Evolutionary conservation across 2,329 filamentous ascomycete species (phyloP), one percentile per base, ranked within the genome.

Genomic region (Colletotrichum euphorbiae): DNA sequence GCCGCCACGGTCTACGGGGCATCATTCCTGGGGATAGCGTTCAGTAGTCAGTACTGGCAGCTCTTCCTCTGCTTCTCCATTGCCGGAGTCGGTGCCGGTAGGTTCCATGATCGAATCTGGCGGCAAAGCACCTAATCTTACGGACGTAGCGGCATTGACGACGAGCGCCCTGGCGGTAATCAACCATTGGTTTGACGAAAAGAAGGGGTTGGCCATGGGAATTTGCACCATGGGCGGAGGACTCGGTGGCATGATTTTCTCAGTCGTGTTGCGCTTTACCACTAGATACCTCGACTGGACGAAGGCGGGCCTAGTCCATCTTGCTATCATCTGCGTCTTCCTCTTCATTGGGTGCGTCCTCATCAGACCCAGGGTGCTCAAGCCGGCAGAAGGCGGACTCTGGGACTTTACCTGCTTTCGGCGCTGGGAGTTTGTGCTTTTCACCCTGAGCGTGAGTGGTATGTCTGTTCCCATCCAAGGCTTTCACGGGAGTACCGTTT

Each of bases 231-330:
- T 73, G 24, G 75, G 76, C 1, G 71, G 74, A 6, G 74, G 74
- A 4, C 57, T 76, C 2, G 75, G 75, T n/a, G 76, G 76, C n/a
- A 73, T 77, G 15, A 70, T 77, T 46, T 74, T 75, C 70, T 75
- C 75, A 2, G 65, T 77, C 6, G 52, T 74, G 9, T 71, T 77
- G 33, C 70, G 74, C 55, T 62, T 46, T 2, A 73, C 76, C 7
- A 75, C 77, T 24, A 59, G 69, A 21, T 52, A 55, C 7, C 65
- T 73, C 24, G 28, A 62, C 13, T 78, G 74, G 74, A 69, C 24
- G 33, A 55, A 45, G 11, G 62, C 72, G 13, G 69, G 72, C 21
- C 64, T 75, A 15, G 67, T 71, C 33, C 73, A 77, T n/a, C 66
- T 73, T 4, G 71, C 59, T 9, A 71, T 73, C n/a, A 61, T 76